Evolutionary conservation across 108 stramenopile species (phyloP), one percentile per base, ranked within the genome.

Genomic region (Pinguiococcus pyrenoidosus): DNA sequence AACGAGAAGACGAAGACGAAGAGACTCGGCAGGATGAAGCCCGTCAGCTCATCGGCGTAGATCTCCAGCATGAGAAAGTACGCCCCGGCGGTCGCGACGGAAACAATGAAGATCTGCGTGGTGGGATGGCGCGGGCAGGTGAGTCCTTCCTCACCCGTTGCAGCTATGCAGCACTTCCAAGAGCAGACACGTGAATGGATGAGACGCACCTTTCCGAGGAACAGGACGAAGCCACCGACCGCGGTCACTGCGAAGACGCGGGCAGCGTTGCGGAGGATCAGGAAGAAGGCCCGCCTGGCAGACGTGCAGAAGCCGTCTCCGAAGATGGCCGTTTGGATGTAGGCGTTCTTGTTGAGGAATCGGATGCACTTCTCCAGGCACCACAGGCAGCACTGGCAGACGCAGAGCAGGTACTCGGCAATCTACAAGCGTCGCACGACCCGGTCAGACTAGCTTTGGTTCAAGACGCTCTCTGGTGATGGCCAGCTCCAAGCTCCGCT

Each of bases 141-240:
- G n/a, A n/a, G n/a, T n/a, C n/a, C n/a, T n/a, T n/a, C n/a, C n/a
- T n/a, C n/a, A n/a, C n/a, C n/a, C n/a, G n/a, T n/a, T n/a, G n/a
- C n/a, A n/a, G n/a, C n/a, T n/a, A n/a, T n/a, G n/a, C n/a, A n/a
- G n/a, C n/a, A n/a, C n/a, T n/a, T n/a, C n/a, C n/a, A n/a, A n/a
- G n/a, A n/a, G n/a, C n/a, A n/a, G n/a, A n/a, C n/a, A n/a, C n/a
- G n/a, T n/a, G n/a, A n/a, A n/a, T n/a, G n/a, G n/a, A n/a, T n/a
- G n/a, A n/a, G n/a, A n/a, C n/a, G n/a, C n/a, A 90, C 32, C 51
- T 86, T 85, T 6, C 84, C 85, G 43, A 87, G 50, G 46, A 78
- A 61, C n/a, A 90, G 54, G 38, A 90, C 75, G n/a, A 75, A 69
- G n/a, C 27, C 28, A 36, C 46, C 37, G 35, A 67, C 44, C 17